Base-by-base conservation (phyloP, 306 rosid species). In the Malus sieversii region DNA sequence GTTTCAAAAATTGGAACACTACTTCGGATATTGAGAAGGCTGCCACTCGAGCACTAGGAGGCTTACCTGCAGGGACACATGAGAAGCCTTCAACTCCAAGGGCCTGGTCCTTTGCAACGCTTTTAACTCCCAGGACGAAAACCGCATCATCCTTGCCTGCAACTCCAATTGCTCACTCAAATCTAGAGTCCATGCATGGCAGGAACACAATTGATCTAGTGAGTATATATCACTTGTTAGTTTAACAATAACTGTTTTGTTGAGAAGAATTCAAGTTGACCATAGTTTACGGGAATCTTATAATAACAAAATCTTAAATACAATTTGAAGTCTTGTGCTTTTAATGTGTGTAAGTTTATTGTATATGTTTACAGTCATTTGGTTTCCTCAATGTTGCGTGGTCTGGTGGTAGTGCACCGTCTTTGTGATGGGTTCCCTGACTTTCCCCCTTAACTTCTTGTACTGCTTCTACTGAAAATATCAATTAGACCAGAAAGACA, bases 171-270 rank as follows among this genome's bases (percentile, higher is more conserved):
- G 58, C 93, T 58, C 89, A 82, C 58, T 91, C 93, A 60, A 86
- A 83, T 80, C 91, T 88, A 40, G 92, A 66, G 81, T 88, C 86
- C 48, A 61, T 81, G 67, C 90, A 88, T 79, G 94, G 92, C 65
- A 83, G 86, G 62, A 80, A 73, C 84, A 18, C 55, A 22, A 55
- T 10, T 72, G 80, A 55, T 75, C 55, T 77, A 27, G 77, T 90
- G 75, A 79, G 93, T 90, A 79, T 51, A 32, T 9, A 22, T 71
- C 70, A 40, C 66, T 65, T 71, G 52, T 38, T 59, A 72, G 25
- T 53, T 60, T 86, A 45, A 57, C 66, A 75, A 35, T 72, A 20
- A 33, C 33, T 38, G 1, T 20, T 59, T 29, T 25, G 67, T 72
- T 40, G 40, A 25, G 59, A 10, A 40, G 52, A 72, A 61, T 38